phyloP scores from a whole-genome alignment of 805 yeast genomes.

The Yarrowia sp. region DNA sequence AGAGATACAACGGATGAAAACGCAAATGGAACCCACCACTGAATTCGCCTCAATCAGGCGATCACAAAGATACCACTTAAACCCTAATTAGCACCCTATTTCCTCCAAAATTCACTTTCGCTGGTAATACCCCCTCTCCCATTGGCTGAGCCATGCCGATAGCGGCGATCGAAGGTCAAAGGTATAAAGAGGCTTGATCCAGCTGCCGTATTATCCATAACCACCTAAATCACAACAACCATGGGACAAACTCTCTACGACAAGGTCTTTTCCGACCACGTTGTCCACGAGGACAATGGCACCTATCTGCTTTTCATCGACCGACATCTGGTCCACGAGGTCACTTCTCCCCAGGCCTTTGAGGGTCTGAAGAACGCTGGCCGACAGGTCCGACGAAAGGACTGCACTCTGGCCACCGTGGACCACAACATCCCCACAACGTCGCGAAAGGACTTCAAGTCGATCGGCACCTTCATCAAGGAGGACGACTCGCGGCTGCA shows the following conservation, averaged over 20 bases:
- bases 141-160: constrained; percentile 37
- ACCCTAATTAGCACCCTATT: constrained; percentile 5
- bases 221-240: neutral
- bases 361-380: constrained; percentile 92
- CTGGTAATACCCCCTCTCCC: neutral
- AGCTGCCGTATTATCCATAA: neutral
- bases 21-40: too few relatives aligned
- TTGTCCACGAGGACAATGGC: constrained; percentile 87
- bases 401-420: constrained; percentile 92
- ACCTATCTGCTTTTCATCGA: constrained; percentile 90
- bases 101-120: neutral
- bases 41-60: neutral
- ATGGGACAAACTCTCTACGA: constrained; percentile 75
- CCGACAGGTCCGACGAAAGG: constrained; percentile 85
- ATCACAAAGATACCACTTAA: neutral
- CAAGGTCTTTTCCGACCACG: constrained; percentile 93
- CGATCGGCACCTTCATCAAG: constrained; percentile 78
- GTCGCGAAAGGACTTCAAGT: constrained; percentile 78
- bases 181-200: constrained; percentile 5
- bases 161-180: constrained; percentile 18
- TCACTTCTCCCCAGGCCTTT: constrained; percentile 98
- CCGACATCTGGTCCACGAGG: constrained; percentile 97
- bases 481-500: constrained; percentile 93
- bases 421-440: constrained; percentile 97
- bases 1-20: too few relatives aligned